Evolutionary conservation across 148 eudicot genomes (phyloP).

Genomic region (Rhododendron henanense): DNA sequence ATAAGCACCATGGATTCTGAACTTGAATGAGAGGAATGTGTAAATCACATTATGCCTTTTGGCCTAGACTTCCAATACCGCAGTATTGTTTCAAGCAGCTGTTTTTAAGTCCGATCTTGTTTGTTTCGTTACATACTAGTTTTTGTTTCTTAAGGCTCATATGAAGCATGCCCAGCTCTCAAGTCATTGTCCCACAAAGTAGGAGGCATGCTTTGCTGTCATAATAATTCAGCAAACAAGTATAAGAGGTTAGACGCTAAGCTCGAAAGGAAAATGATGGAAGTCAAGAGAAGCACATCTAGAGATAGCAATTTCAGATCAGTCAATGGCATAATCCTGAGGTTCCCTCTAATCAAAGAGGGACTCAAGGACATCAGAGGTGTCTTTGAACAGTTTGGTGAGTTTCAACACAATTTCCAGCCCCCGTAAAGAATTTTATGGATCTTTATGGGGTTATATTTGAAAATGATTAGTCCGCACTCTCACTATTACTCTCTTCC

Average conservation of each 20-base stretch:
- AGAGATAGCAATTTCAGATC: conserved; percentile 43
- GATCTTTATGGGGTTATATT: background rate
- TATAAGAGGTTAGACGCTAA: conserved; percentile 48
- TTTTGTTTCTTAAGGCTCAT: conserved; percentile 30
- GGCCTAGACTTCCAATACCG: background rate
- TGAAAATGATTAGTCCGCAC: background rate
- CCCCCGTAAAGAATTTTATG: background rate
- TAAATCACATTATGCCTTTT: background rate
- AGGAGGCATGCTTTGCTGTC: conserved; percentile 40
- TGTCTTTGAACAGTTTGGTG: conserved; percentile 55
- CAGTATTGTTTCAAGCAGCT: background rate
- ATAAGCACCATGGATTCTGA: background rate
- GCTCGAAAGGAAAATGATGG: conserved; percentile 55
- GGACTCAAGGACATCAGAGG: conserved; percentile 47
- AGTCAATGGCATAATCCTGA: conserved; percentile 57
- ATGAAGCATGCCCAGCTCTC: conserved; percentile 32
- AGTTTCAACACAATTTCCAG: conserved; percentile 16
- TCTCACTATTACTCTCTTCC: background rate
- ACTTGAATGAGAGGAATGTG: background rate
- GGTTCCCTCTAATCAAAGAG: conserved; percentile 61
- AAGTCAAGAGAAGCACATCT: conserved; percentile 39
- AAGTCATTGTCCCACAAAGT: conserved; percentile 43
- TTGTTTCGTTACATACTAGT: background rate
- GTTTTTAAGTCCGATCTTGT: background rate
- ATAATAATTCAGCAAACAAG: conserved; percentile 31